phyloP scores from a whole-genome alignment of 1,284 basidiomycete genomes.

The Sphaerobolus stellatus region DNA sequence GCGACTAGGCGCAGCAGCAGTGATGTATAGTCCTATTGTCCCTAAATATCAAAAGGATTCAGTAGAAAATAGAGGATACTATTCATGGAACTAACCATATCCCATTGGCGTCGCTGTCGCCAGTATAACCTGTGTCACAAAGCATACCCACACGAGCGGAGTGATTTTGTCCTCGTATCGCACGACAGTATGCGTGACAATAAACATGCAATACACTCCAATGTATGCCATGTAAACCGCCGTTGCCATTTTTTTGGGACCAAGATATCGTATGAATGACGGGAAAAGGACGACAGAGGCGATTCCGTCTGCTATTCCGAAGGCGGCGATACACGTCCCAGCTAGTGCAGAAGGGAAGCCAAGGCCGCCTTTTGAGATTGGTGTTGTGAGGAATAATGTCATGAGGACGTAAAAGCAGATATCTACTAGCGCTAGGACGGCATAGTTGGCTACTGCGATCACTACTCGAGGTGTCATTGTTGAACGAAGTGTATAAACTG shows the following conservation, averaged over 20 bases:
- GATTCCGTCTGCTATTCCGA: conserved; percentile 58
- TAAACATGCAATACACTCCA: conserved; percentile 35
- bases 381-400: conserved; percentile 68
- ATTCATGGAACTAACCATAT: not conserved
- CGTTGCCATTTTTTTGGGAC: conserved; percentile 31
- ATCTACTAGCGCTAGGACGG: conserved; percentile 62
- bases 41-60: conserved; percentile 21
- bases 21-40: conserved; percentile 35
- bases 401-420: conserved; percentile 62
- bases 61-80: not conserved
- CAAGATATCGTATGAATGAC: conserved; percentile 49
- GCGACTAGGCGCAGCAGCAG: conserved; percentile 33
- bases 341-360: conserved; percentile 62
- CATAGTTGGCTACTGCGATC: conserved; percentile 63
- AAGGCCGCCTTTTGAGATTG: conserved; percentile 62
- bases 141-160: not conserved
- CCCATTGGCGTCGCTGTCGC: not conserved
- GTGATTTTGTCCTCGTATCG: conserved; percentile 18
- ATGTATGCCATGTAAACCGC: not conserved
- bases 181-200: conserved; percentile 43
- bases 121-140: conserved; percentile 1
- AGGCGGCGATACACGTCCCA: conserved; percentile 54
- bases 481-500: conserved; percentile 38
- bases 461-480: conserved; percentile 48
- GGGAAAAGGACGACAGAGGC: conserved; percentile 64